phyloP scores from a whole-genome alignment of 768 basidiomycete species.

The Phlebiopsis flavidoalba region DNA sequence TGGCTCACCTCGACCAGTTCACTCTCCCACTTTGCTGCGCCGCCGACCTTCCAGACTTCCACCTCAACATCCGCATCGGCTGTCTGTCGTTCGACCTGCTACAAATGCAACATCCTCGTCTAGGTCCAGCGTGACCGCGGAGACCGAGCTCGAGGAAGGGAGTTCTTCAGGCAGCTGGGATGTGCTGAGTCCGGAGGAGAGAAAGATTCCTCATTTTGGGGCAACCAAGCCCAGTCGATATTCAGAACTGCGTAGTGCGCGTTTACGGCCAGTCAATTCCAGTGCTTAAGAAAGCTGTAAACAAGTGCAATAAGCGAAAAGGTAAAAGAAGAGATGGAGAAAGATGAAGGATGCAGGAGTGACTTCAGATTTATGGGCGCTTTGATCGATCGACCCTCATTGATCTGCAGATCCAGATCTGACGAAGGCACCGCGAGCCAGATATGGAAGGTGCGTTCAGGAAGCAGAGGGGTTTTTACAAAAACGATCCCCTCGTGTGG shows the following conservation, averaged over 20 bases:
- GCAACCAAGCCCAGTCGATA: neutral
- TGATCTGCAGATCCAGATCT: neutral
- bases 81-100: conserved; percentile 45
- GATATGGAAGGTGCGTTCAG: neutral
- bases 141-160: conserved; percentile 25
- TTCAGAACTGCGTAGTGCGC: neutral
- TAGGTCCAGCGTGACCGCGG: conserved; percentile 51
- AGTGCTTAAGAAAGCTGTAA: neutral
- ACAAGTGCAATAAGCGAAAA: neutral
- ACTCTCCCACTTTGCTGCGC: conserved; percentile 5
- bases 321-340: neutral
- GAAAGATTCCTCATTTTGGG: conserved; percentile 12
- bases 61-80: conserved; percentile 51
- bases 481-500: neutral
- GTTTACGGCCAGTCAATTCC: neutral
- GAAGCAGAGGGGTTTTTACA: neutral
- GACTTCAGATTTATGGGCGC: neutral
- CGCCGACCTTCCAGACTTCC: conserved; percentile 46
- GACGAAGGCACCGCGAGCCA: neutral
- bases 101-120: conserved; percentile 59
- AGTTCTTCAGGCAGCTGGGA: conserved; percentile 5
- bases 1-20: conserved; percentile 5
- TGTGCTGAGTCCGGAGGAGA: conserved; percentile 6
- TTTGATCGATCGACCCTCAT: neutral
- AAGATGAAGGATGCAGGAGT: neutral